A percentile compares a stretch with the other conserved stretches of the same genome.
These are phyloP conservation scores for Rhodotorula mucilaginosa DNA, from an alignment of 1,284 basidiomycete genomes.

Conservation along the genomic window DNA sequence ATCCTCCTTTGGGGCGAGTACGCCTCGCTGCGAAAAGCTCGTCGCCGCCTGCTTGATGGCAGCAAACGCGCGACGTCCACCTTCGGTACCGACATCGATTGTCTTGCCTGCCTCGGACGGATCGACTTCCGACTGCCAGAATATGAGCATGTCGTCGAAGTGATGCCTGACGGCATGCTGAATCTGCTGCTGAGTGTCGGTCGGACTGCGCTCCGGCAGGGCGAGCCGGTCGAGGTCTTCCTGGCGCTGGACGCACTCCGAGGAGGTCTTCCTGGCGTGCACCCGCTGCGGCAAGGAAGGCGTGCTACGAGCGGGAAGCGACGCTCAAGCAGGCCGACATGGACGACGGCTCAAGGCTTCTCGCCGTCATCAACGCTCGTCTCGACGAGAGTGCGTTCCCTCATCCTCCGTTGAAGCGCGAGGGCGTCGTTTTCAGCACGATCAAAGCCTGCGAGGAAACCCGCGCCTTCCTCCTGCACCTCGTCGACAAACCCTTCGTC, in stretches of 20 bases:
- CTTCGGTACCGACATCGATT: background rate
- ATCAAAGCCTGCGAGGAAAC: too few relatives aligned
- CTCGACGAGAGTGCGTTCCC: too few relatives aligned
- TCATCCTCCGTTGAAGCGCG: too few relatives aligned
- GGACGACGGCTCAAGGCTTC: too few relatives aligned
- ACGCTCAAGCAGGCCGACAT: too few relatives aligned
- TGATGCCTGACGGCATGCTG: background rate
- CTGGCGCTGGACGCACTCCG: background rate
- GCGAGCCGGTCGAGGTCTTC: background rate
- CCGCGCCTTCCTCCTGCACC: too few relatives aligned
- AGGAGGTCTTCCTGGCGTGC: background rate
- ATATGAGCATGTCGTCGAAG: background rate
- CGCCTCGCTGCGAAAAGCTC: too few relatives aligned
- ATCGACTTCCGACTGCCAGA: background rate
- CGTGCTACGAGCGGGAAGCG: background rate
- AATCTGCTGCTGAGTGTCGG: background rate
- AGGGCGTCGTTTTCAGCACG: too few relatives aligned
- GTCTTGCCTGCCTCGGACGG: background rate
- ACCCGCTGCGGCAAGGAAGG: background rate
- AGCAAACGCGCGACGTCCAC: background rate
- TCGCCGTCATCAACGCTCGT: too few relatives aligned
- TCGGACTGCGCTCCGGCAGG: background rate
- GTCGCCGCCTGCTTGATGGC: too few relatives aligned
- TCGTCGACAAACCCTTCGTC: too few relatives aligned
- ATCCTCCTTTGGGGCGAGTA: too few relatives aligned